These are phyloP conservation scores for Elongisporangium senticosum DNA, from an alignment of 352 stramenopile genomes.

Conservation along the genomic window DNA sequence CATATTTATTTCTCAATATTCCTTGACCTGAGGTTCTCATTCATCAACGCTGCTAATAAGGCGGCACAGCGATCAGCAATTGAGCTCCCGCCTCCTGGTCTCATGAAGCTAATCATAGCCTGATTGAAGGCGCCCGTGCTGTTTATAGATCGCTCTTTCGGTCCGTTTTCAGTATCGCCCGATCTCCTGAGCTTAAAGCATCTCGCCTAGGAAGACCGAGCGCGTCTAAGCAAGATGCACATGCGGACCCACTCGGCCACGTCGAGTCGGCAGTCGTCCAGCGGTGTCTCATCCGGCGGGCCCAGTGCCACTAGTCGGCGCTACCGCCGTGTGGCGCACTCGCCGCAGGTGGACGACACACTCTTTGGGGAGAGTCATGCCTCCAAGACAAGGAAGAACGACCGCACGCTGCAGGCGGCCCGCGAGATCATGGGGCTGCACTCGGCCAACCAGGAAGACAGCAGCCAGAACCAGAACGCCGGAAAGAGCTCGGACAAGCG, in stretches of 20 bases:
- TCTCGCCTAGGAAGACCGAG: background rate
- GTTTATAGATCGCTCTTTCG: background rate
- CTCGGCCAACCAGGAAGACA: conserved; percentile 22
- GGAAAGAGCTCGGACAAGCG: conserved; percentile 8
- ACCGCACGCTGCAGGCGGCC: conserved; percentile 56
- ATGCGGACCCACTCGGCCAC: background rate
- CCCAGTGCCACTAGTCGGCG: conserved; percentile 22
- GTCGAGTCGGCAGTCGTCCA: background rate
- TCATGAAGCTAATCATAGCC: background rate
- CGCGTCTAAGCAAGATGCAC: background rate
- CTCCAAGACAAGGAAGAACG: conserved; percentile 36
- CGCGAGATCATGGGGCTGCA: background rate
- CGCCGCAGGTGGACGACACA: conserved; percentile 63
- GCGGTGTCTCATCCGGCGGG: background rate
- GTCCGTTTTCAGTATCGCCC: background rate
- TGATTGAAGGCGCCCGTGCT: background rate
- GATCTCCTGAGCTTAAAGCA: background rate
- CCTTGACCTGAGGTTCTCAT: too few relatives aligned
- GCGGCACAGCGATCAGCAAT: too few relatives aligned
- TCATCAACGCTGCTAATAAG: too few relatives aligned
- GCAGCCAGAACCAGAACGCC: conserved; percentile 7
- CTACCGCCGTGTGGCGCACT: conserved; percentile 57
- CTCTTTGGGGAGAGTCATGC: conserved; percentile 56
- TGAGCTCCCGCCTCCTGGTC: too few relatives aligned
- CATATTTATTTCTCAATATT: background rate